Percentiles rank a stretch among this genome's conserved stretches.
Evolutionary conservation across 1,139 yeast genomes (phyloP).

Genomic region (Hyphopichia buzzinii): DNA sequence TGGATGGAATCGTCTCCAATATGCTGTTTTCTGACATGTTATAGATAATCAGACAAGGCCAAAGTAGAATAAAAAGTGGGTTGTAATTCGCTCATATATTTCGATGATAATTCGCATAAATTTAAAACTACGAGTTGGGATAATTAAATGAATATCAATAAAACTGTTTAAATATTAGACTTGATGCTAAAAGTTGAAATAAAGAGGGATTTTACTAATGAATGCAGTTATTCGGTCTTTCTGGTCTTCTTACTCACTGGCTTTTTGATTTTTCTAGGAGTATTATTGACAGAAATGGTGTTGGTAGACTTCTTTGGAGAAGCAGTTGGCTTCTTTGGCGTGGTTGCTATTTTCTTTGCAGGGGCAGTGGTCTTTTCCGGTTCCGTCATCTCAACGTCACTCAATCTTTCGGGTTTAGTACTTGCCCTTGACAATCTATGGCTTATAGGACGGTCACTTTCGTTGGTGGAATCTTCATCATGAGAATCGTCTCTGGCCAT

Average conservation of each 20-base stretch:
- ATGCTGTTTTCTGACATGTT: slow-evolving; percentile 1
- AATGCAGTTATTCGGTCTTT: slow-evolving; percentile 3
- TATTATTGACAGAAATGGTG: slow-evolving; percentile 5
- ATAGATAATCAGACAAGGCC: too few relatives aligned
- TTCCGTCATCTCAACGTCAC: neutral
- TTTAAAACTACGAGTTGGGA: too few relatives aligned
- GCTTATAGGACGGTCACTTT: slow-evolving; percentile 4
- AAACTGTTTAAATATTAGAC: too few relatives aligned
- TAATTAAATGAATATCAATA: too few relatives aligned
- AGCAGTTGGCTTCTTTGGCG: slow-evolving; percentile 10
- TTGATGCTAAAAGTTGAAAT: too few relatives aligned
- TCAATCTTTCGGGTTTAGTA: slow-evolving; percentile 4
- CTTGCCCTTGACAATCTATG: slow-evolving; percentile 4
- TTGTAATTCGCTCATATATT: too few relatives aligned
- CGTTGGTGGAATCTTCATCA: slow-evolving; percentile 15
- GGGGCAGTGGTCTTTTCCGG: slow-evolving; percentile 3
- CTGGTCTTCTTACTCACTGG: slow-evolving; percentile 14
- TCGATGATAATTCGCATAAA: too few relatives aligned
- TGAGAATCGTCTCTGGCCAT: slow-evolving; percentile 39
- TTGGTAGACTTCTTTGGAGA: slow-evolving; percentile 5
- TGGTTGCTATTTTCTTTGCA: slow-evolving; percentile 4
- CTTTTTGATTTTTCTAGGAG: slow-evolving; percentile 13
- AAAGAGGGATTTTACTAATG: too few relatives aligned
- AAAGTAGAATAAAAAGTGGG: too few relatives aligned
- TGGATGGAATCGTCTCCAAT: neutral